Percentiles rank a stretch among this genome's conserved stretches.
Conservation (phyloP, 2,329 filamentous ascomycete genomes). For the Trichothecium sympodiale region DNA sequence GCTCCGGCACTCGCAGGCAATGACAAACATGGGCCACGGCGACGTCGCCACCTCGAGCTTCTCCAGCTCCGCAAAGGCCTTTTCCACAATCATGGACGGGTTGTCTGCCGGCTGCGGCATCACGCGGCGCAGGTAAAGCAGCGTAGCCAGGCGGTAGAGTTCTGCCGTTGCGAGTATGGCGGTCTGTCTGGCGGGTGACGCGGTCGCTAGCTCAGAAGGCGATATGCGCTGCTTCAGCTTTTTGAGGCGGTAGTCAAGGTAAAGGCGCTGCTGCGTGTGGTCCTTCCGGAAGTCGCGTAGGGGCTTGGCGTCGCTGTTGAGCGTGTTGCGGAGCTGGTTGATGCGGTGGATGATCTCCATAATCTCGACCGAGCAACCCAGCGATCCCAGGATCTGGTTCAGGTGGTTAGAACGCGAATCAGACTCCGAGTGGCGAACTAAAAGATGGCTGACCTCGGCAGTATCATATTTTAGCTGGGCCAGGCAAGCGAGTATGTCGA, state of each 20-base stretch:
- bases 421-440: not conserved
- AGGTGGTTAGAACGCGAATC: not conserved
- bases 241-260: conserved; percentile 5
- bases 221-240: conserved; percentile 6
- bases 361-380: conserved; percentile 35
- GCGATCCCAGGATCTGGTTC: conserved; percentile 32
- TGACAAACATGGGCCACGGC: conserved; percentile 36
- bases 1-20: conserved; percentile 30
- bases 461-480: not conserved
- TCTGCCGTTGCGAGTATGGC: conserved; percentile 32
- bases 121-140: conserved; percentile 30
- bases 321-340: conserved; percentile 21
- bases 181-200: conserved; percentile 15
- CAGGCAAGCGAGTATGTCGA: conserved; percentile 1
- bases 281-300: not conserved
- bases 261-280: conserved; percentile 10
- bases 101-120: conserved; percentile 10
- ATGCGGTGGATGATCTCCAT: conserved; percentile 30
- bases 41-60: conserved; percentile 30
- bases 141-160: conserved; percentile 36
- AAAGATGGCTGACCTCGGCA: not conserved
- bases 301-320: not conserved
- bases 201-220: conserved; percentile 6
- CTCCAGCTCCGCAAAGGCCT: conserved; percentile 23
- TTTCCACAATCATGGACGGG: conserved; percentile 15